Percentiles rank a stretch among this genome's conserved stretches.
Evolutionary conservation across 306 rosid species (phyloP).

Genomic region (Dryas alaskensis): DNA sequence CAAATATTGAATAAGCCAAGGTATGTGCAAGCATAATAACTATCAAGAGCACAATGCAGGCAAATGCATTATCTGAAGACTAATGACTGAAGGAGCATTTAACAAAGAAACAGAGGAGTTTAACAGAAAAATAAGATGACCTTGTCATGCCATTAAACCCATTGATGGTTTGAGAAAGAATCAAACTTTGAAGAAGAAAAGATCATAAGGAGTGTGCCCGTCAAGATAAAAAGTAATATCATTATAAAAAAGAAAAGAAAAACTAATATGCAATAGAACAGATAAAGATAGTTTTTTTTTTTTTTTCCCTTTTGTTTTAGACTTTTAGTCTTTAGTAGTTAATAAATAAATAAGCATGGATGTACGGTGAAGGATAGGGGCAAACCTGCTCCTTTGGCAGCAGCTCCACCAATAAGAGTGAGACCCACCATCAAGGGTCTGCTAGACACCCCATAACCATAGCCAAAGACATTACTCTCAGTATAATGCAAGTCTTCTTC

Average conservation of each 20-base stretch:
- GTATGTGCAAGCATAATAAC: background rate
- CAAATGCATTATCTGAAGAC: constrained; percentile 1
- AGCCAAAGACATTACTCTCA: constrained; percentile 11
- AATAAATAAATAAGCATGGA: background rate
- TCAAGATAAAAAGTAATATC: background rate
- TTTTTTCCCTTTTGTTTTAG: background rate
- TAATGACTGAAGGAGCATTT: background rate
- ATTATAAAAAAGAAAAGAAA: background rate
- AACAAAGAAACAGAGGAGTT: constrained; percentile 4
- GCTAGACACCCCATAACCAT: constrained; percentile 4
- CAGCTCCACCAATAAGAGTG: constrained; percentile 74
- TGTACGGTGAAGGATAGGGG: background rate
- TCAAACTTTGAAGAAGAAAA: background rate
- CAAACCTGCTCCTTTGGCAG: constrained; percentile 78
- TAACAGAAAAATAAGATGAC: no score
- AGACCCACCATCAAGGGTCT: constrained; percentile 59
- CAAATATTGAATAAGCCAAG: background rate
- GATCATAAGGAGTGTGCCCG: background rate
- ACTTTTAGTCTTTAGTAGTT: no score
- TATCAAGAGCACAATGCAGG: background rate
- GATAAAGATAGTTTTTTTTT: background rate
- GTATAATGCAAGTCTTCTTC: constrained; percentile 13
- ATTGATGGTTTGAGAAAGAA: background rate
- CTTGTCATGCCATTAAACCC: background rate
- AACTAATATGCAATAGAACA: background rate